Base-by-base conservation (phyloP, 176 grass and related monocot species). In the Phoenix roebelenii region DNA sequence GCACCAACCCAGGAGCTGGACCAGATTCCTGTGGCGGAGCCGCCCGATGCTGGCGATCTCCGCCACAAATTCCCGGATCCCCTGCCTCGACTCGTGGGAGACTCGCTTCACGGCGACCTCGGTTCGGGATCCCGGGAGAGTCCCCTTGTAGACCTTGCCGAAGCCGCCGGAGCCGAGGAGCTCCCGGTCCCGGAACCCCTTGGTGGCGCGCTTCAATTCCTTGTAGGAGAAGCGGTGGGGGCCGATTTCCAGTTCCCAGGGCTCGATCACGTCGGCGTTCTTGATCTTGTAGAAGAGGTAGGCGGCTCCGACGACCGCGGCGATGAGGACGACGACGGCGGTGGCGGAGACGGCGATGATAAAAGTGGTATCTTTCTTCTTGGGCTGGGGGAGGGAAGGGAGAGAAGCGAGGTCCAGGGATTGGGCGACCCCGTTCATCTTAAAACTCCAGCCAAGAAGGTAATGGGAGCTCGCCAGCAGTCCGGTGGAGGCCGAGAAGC, bases 91-190 rank as follows among this genome's bases (percentile, higher is more conserved):
- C 29, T 89, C 85, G 68, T 95, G 85, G 16, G 55, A 80, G 3
- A 95, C 82, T 7, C 85, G 85, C 73, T 95, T 95, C 69, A 95
- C 89, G 51, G 85, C 85, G 17, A 95, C 79, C 66, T 78, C 82
- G 4, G 58, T 28, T 9, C 71, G 29, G 17, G 48, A 65, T 0
- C 74, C 57, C 0, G 67, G 77, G 15, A 95, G 80, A 17, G 75
- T 70, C 15, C 86, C 91, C 75, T 69, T 88, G 86, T 90, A 95
- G 30, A 95, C 91, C 83, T 95, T 95, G 15, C 86, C 91, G 76
- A 95, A 95, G 1, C 86, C 86, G 51, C 86, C 86, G 70, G 61
- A 61, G 18, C 91, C 91, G 18, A 95, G 76, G 29, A 95, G 59
- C 68, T 95, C 83, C 15, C 72, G 66, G 17, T 95, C 83, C 49